Conservation (phyloP, 768 basidiomycete species). For the Tulasnella sp. region DNA sequence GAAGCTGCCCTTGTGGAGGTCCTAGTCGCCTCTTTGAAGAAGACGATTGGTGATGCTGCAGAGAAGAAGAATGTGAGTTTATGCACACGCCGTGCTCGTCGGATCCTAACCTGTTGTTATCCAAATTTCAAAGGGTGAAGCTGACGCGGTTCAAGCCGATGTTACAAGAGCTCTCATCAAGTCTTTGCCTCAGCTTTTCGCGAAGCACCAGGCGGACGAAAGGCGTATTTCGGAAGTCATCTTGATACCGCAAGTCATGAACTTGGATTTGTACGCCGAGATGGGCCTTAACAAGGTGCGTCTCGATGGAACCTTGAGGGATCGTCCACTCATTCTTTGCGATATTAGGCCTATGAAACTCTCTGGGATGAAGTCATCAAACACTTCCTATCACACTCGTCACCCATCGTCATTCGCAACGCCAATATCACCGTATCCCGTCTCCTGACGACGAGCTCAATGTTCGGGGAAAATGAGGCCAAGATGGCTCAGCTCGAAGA, state of each 20-base stretch:
- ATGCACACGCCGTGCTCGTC: not conserved
- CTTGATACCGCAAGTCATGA: constrained; percentile 73
- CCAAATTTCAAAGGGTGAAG: constrained; percentile 48
- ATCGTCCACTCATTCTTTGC: no score
- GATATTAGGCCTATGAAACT: constrained; percentile 61
- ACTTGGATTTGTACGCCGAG: constrained; percentile 85
- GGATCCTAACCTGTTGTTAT: constrained; percentile 41
- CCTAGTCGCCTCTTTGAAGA: constrained; percentile 58
- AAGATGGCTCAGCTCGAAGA: constrained; percentile 91
- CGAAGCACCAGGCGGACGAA: constrained; percentile 87
- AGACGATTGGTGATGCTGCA: constrained; percentile 40
- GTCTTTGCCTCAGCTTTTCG: constrained; percentile 74
- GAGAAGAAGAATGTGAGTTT: constrained; percentile 59
- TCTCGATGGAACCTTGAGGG: constrained; percentile 20
- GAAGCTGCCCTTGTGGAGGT: constrained; percentile 80
- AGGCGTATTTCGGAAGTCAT: constrained; percentile 74
- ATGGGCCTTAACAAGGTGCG: constrained; percentile 85
- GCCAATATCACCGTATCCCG: constrained; percentile 61
- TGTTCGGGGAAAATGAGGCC: constrained; percentile 74
- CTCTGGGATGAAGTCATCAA: constrained; percentile 93
- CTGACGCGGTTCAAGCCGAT: constrained; percentile 62
- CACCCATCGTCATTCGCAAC: constrained; percentile 63
- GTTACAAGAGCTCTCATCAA: constrained; percentile 84
- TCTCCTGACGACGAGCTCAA: constrained; percentile 47
- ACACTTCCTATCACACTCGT: constrained; percentile 83